phyloP scores from a whole-genome alignment of 768 basidiomycete species.

The Termitomyces sp. region DNA sequence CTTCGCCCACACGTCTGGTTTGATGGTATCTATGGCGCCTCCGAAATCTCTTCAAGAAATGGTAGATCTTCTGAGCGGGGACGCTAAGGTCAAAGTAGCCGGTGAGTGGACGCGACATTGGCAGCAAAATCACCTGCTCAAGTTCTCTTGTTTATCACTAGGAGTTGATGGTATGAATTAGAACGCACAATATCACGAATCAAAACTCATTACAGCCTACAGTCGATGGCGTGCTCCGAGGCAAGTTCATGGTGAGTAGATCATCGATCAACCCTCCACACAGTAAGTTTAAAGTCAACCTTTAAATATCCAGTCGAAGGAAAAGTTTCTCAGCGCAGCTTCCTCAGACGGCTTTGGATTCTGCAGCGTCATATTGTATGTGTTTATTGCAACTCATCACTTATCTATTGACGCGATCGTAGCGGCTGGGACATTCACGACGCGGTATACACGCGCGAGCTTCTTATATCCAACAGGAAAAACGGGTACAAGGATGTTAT shows the following conservation, averaged over 20 bases:
- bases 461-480: slow-evolving; percentile 82
- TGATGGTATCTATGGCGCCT: not conserved
- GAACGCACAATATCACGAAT: not conserved
- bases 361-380: slow-evolving; percentile 86
- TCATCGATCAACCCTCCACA: not conserved
- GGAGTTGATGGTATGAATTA: slow-evolving; percentile 59
- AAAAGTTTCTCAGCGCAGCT: slow-evolving; percentile 82
- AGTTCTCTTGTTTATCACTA: slow-evolving; percentile 9
- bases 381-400: not conserved
- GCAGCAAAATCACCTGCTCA: not conserved
- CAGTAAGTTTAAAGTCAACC: not conserved
- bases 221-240: slow-evolving; percentile 93
- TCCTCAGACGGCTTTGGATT: slow-evolving; percentile 86
- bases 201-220: not conserved
- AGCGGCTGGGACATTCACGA: slow-evolving; percentile 96
- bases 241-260: slow-evolving; percentile 78
- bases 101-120: slow-evolving; percentile 42
- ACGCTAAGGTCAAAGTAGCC: slow-evolving; percentile 90
- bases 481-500: slow-evolving; percentile 92
- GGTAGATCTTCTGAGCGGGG: slow-evolving; percentile 42
- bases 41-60: slow-evolving; percentile 50
- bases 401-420: not conserved
- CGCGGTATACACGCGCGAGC: slow-evolving; percentile 73
- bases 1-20: not conserved
- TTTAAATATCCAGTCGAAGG: slow-evolving; percentile 60